Percentiles rank a stretch among this genome's conserved stretches.
These are phyloP conservation scores for Tagetes erecta DNA, from an alignment of 129 eudicot species.

Conservation along the genomic window DNA sequence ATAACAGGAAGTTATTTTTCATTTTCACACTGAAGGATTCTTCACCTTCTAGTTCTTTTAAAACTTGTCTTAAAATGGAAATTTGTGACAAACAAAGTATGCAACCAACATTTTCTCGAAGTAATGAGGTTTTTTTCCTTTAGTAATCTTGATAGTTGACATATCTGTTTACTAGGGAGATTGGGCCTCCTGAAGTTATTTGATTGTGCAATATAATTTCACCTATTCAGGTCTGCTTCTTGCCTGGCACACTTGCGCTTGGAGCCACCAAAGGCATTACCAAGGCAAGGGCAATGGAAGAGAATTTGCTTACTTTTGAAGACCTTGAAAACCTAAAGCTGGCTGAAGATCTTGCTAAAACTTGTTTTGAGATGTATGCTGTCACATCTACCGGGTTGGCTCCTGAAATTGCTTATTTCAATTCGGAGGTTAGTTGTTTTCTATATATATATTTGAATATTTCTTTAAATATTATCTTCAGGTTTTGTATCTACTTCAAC, in stretches of 20 bases:
- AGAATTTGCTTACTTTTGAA: constrained; percentile 68
- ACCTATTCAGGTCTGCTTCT: constrained; percentile 76
- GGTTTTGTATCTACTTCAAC: constrained; percentile 20
- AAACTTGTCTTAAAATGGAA: background rate
- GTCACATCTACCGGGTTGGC: constrained; percentile 97
- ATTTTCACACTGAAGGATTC: background rate
- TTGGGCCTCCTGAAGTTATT: background rate
- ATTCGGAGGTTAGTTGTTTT: constrained; percentile 58
- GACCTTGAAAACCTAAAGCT: constrained; percentile 86
- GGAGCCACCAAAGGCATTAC: constrained; percentile 92
- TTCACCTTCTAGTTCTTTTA: background rate
- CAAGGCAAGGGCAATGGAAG: constrained; percentile 66
- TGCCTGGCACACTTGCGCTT: constrained; percentile 95
- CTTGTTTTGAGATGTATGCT: constrained; percentile 83
- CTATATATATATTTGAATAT: background rate
- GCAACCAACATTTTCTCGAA: background rate
- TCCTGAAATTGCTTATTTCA: constrained; percentile 90
- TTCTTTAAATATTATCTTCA: background rate
- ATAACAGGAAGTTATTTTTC: background rate
- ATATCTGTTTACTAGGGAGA: background rate
- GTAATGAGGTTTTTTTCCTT: background rate
- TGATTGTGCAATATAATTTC: constrained; percentile 14
- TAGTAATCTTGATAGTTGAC: background rate
- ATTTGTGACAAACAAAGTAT: constrained; percentile 17
- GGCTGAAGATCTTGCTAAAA: constrained; percentile 92